Conservation (phyloP, 164 flowering plant genomes). For the Cinnamomum chago region DNA sequence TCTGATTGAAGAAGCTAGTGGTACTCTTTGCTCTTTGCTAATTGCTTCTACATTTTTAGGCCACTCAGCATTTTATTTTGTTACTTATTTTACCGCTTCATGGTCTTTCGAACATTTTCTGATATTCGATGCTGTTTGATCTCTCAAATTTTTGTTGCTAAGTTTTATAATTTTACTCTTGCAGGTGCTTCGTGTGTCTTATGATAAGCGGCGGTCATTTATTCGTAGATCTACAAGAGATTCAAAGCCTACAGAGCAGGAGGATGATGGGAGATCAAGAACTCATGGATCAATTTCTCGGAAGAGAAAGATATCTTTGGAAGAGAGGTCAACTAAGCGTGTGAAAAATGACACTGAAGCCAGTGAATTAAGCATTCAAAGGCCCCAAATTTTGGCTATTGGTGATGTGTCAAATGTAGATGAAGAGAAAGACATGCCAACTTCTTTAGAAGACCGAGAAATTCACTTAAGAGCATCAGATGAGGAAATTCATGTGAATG, state of each 20-base stretch:
- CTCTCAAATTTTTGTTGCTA: no score
- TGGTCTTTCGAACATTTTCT: no score
- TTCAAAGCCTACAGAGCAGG: conserved; percentile 17
- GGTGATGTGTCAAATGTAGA: conserved; percentile 14
- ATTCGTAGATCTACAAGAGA: conserved; percentile 28
- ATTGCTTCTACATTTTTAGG: no score
- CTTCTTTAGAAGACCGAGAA: conserved; percentile 20
- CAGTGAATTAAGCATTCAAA: conserved; percentile 17
- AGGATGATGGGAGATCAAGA: conserved; percentile 13
- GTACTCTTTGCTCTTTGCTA: no score
- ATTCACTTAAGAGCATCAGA: conserved; percentile 18
- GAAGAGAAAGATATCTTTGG: conserved; percentile 39
- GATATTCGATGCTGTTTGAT: no score
- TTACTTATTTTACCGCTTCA: no score
- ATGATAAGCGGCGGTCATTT: conserved; percentile 47
- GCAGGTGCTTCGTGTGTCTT: conserved; percentile 81
- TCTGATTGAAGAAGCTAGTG: no score
- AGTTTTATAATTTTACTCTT: conserved; percentile 13
- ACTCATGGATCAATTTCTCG: conserved; percentile 23
- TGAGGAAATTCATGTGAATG: conserved; percentile 22
- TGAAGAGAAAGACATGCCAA: conserved; percentile 11
- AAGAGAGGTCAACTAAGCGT: conserved; percentile 24
- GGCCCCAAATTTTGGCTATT: conserved; percentile 10
- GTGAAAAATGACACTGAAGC: conserved; percentile 16
- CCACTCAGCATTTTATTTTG: no score